Percentiles rank a stretch among this genome's conserved stretches.
Evolutionary conservation across 192 early-diverging fungal genomes (phyloP).

Genomic region (Coemansia sp.): DNA sequence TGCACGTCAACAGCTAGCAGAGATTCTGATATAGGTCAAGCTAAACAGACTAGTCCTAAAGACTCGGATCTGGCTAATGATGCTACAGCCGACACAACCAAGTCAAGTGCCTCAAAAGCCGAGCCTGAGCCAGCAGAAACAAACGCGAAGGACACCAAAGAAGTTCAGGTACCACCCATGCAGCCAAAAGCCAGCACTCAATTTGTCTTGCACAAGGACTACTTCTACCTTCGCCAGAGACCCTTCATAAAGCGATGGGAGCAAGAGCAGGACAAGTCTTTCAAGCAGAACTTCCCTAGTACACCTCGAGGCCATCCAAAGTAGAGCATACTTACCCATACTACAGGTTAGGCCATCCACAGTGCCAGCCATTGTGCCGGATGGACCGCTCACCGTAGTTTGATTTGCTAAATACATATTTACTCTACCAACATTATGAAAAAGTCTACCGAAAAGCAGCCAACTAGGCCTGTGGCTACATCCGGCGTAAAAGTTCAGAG

Average conservation of each 20-base stretch:
- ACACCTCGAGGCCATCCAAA: conserved; percentile 9
- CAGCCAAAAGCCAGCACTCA: neutral
- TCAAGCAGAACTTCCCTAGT: conserved; percentile 21
- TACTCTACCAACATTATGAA: neutral
- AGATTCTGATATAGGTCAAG: neutral
- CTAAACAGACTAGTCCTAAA: neutral
- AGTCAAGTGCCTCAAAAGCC: neutral
- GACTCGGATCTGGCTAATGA: neutral
- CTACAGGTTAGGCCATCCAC: neutral
- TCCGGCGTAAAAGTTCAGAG: conserved; percentile 42
- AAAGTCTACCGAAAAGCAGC: conserved; percentile 8
- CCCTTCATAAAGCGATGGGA: conserved; percentile 37
- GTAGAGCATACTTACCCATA: neutral
- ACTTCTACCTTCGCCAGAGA: conserved; percentile 32
- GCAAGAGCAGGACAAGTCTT: conserved; percentile 18
- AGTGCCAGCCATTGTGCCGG: neutral
- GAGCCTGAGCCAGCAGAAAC: neutral
- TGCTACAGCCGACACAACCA: neutral
- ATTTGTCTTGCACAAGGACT: conserved; percentile 28
- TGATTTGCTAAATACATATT: neutral
- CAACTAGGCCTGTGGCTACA: conserved; percentile 23
- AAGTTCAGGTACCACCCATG: neutral
- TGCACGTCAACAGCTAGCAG: conserved; percentile 11
- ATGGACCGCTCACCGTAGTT: neutral
- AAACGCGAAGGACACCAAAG: neutral